Evolutionary conservation across 139 green algal species (phyloP).

Genomic region (Pleodorina starrii): DNA sequence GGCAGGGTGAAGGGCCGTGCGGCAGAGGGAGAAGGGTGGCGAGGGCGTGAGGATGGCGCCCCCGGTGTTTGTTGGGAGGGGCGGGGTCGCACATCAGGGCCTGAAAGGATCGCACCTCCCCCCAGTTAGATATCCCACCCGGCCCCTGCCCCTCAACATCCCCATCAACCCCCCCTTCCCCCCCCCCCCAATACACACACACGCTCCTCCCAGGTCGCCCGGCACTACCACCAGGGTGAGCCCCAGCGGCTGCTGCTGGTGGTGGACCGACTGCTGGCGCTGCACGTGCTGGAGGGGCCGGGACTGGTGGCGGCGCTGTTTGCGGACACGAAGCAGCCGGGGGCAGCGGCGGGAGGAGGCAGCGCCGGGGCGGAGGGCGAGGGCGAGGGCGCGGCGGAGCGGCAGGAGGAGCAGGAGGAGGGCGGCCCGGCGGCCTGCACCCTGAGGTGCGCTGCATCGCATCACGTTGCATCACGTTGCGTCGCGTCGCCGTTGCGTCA

Average conservation of each 20-base stretch:
- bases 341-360: background rate
- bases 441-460: background rate
- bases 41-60: too few relatives aligned
- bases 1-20: too few relatives aligned
- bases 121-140: too few relatives aligned
- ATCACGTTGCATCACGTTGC: too few relatives aligned
- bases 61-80: too few relatives aligned
- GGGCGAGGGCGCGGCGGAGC: background rate
- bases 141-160: too few relatives aligned
- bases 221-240: slow-evolving; percentile 14
- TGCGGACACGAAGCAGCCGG: background rate
- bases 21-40: too few relatives aligned
- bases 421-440: background rate
- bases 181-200: too few relatives aligned
- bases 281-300: slow-evolving; percentile 62
- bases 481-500: too few relatives aligned
- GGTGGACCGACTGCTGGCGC: slow-evolving; percentile 76
- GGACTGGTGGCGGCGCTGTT: slow-evolving; percentile 51
- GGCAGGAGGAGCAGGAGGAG: background rate
- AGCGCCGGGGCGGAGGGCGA: background rate
- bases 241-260: slow-evolving; percentile 69
- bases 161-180: too few relatives aligned
- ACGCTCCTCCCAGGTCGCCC: slow-evolving; percentile 23
- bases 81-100: too few relatives aligned
- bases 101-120: too few relatives aligned